phyloP scores from a whole-genome alignment of 78 protist genomes.

The Dictyostelium purpureum region DNA sequence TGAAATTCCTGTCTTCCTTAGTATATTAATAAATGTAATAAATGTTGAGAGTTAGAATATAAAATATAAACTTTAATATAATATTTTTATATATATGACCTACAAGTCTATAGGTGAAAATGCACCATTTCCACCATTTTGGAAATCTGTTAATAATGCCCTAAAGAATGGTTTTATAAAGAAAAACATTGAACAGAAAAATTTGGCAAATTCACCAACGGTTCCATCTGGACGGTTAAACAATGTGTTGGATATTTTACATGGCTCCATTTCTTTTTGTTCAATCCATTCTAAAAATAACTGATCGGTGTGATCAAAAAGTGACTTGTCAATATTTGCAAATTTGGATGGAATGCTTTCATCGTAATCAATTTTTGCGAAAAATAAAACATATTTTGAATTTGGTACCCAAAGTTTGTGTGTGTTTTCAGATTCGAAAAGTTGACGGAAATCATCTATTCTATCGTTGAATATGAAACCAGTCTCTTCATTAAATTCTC shows the following conservation, averaged over 20 bases:
- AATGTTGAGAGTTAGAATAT: no score
- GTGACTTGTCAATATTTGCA: neutral
- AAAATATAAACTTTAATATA: no score
- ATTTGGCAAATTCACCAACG: neutral
- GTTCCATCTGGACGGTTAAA: slow-evolving; percentile 11
- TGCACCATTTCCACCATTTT: neutral
- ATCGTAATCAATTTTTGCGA: neutral
- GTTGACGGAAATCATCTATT: neutral
- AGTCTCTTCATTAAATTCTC: slow-evolving; percentile 57
- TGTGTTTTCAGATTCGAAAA: neutral
- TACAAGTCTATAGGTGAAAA: neutral
- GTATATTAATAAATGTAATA: no score
- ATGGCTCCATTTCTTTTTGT: neutral
- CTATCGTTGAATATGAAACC: slow-evolving; percentile 10
- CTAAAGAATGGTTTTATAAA: neutral
- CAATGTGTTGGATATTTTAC: neutral
- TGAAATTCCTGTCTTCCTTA: no score
- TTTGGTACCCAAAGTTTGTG: slow-evolving; percentile 48
- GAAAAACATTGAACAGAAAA: slow-evolving; percentile 8
- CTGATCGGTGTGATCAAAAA: slow-evolving; percentile 23
- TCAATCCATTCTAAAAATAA: slow-evolving; percentile 50
- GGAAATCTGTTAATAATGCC: neutral
- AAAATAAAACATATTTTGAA: slow-evolving; percentile 34
- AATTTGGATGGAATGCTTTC: neutral
- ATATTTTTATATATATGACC: no score